Conservation (phyloP, 306 rosid genomes). For the Casuarina glauca region DNA sequence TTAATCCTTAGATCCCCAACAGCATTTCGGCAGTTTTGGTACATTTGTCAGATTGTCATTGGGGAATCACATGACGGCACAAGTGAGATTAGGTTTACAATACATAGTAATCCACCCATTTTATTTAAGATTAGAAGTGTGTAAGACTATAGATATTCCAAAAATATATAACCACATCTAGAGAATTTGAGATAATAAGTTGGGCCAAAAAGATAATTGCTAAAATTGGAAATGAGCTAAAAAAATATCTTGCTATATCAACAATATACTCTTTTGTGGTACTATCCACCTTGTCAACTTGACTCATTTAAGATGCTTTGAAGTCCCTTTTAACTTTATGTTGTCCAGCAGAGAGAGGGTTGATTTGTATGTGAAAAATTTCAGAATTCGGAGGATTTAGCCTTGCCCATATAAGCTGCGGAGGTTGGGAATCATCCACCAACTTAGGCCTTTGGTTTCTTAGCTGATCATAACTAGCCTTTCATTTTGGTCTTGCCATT, state of each 20-base stretch:
- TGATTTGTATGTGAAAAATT: slow-evolving; percentile 1
- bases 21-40: not conserved
- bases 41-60: not conserved
- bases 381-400: not conserved
- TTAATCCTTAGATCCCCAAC: not conserved
- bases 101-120: too few species aligned
- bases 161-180: too few species aligned
- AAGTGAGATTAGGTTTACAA: too few species aligned
- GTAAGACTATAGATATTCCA: too few species aligned
- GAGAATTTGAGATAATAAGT: too few species aligned
- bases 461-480: slow-evolving; percentile 9
- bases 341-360: not conserved
- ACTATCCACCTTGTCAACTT: slow-evolving; percentile 10
- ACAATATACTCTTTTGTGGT: not conserved
- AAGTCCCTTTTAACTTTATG: not conserved
- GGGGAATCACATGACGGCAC: not conserved
- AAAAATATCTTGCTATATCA: not conserved
- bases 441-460: slow-evolving; percentile 17
- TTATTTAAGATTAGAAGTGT: too few species aligned
- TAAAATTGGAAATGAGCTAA: not conserved
- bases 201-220: not conserved
- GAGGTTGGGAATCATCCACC: not conserved
- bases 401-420: not conserved
- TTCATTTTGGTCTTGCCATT: slow-evolving; percentile 1
- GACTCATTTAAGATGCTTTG: not conserved